These are phyloP conservation scores for Cercophora sp. DNA, from an alignment of 495 filamentous ascomycete species.

Conservation along the genomic window DNA sequence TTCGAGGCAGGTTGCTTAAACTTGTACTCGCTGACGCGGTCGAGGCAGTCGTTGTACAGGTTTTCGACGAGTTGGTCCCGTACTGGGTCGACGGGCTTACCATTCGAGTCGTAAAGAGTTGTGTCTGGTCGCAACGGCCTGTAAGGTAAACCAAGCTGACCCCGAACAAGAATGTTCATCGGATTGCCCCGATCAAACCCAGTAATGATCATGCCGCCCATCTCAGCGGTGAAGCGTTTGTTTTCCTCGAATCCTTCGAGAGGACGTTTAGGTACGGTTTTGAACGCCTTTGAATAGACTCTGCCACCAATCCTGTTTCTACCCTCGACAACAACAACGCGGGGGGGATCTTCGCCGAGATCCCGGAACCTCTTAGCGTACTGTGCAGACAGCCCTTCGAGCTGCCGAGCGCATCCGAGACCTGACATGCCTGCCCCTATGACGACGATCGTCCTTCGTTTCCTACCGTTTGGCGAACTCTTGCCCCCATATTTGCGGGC, in stretches of 20 bases:
- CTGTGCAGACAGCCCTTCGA: conserved; percentile 78
- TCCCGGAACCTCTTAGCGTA: conserved; percentile 61
- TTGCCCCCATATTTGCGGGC: conserved; percentile 29
- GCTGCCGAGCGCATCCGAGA: conserved; percentile 84
- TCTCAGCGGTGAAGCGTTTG: conserved; percentile 81
- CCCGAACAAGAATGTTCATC: conserved; percentile 81
- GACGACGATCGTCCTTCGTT: conserved; percentile 69
- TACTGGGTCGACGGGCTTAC: conserved; percentile 70
- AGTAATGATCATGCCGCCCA: conserved; percentile 96
- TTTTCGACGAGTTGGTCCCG: conserved; percentile 80
- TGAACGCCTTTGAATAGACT: conserved; percentile 86
- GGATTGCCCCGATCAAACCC: conserved; percentile 96
- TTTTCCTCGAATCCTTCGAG: conserved; percentile 41
- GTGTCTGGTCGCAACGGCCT: conserved; percentile 80
- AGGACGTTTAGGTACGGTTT: conserved; percentile 28
- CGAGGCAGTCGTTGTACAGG: conserved; percentile 89
- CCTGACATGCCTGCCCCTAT: conserved; percentile 95
- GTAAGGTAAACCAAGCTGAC: conserved; percentile 84
- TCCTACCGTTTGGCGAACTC: conserved; percentile 33
- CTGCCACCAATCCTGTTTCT: conserved; percentile 85
- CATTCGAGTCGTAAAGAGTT: conserved; percentile 85
- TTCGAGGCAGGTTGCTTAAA: conserved; percentile 63
- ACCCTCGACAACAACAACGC: conserved; percentile 81
- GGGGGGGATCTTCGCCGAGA: conserved; percentile 60
- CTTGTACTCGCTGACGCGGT: conserved; percentile 84